phyloP scores from a whole-genome alignment of 2,329 filamentous ascomycete species.

The Metarhizium guizhouense region DNA sequence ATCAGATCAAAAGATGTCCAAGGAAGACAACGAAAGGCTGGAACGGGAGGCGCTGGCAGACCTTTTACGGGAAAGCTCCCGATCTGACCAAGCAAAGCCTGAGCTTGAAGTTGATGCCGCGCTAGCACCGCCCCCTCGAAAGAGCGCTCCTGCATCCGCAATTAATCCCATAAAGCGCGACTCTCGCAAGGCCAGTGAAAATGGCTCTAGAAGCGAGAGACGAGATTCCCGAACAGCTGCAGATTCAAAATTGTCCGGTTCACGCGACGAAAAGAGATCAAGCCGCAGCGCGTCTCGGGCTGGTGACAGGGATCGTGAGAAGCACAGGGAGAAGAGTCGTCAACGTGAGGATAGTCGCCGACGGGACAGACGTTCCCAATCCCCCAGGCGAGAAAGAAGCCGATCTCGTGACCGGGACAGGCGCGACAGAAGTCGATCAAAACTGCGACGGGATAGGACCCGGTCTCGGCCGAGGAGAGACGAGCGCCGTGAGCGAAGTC shows the following conservation, averaged over 20 bases:
- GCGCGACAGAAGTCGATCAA: conserved; percentile 28
- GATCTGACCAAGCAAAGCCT: conserved; percentile 36
- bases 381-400: conserved; percentile 27
- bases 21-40: conserved; percentile 48
- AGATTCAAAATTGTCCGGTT: conserved; percentile 15
- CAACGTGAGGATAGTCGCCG: conserved; percentile 21
- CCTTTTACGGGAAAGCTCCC: conserved; percentile 49
- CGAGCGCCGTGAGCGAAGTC: conserved; percentile 22
- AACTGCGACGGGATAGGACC: conserved; percentile 27
- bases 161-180: conserved; percentile 46
- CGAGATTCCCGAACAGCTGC: conserved; percentile 21
- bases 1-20: conserved; percentile 41
- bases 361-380: conserved; percentile 28
- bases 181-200: conserved; percentile 28
- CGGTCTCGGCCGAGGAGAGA: conserved; percentile 29
- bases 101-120: conserved; percentile 49
- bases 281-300: conserved; percentile 24
- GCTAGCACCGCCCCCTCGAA: conserved; percentile 45
- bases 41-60: conserved; percentile 51
- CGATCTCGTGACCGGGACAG: conserved; percentile 22
- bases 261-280: conserved; percentile 20
- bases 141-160: conserved; percentile 44
- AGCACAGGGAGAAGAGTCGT: conserved; percentile 20
- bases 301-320: conserved; percentile 17
- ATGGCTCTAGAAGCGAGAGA: conserved; percentile 21